Conservation (phyloP, 371 early-diverging fungal genomes). For the Phascolomyces articulosus region DNA sequence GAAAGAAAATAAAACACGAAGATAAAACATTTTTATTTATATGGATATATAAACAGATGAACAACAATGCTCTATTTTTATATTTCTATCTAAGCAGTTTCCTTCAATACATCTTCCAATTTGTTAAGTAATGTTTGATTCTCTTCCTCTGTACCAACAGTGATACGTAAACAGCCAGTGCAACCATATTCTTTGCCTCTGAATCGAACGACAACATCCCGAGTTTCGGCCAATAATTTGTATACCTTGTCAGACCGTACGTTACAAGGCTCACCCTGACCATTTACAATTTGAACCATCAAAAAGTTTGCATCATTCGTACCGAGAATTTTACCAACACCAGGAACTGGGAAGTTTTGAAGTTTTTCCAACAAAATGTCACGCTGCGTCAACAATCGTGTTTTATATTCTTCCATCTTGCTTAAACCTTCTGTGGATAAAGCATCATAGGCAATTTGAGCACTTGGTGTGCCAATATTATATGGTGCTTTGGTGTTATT, state of each 20-base stretch:
- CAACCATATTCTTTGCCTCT: conserved; percentile 93
- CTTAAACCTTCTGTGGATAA: conserved; percentile 72
- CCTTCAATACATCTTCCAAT: conserved; percentile 48
- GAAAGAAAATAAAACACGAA: no score
- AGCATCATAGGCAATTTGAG: conserved; percentile 78
- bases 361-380: conserved; percentile 61
- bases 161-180: conserved; percentile 90
- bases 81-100: conserved; percentile 4
- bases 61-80: no score
- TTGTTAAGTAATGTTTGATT: conserved; percentile 58
- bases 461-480: conserved; percentile 91
- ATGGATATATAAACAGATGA: no score
- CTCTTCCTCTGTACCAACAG: conserved; percentile 89
- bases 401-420: conserved; percentile 67
- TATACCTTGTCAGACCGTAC: conserved; percentile 77
- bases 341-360: conserved; percentile 42
- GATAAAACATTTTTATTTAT: no score
- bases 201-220: conserved; percentile 91
- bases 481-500: conserved; percentile 98
- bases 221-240: conserved; percentile 77
- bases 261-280: conserved; percentile 63
- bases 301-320: conserved; percentile 95
- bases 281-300: conserved; percentile 75
- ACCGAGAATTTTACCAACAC: conserved; percentile 78
- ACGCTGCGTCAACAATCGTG: conserved; percentile 67